Evolutionary conservation across 2,329 filamentous ascomycete species (phyloP).

Genomic region (Arthrobotrys pseudoclavata): DNA sequence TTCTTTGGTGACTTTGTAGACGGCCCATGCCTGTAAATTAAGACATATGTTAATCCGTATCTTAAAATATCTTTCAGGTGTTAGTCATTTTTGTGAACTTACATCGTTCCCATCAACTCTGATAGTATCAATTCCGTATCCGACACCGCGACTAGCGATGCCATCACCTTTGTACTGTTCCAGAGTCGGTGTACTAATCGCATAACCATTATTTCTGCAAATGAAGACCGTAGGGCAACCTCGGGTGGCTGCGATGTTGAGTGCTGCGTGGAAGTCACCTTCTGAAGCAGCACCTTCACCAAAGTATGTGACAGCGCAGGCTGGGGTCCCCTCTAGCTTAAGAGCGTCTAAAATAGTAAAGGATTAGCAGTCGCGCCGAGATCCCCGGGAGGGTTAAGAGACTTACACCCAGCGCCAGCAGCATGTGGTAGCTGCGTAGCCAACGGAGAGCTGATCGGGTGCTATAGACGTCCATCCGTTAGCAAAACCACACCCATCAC

Average conservation of each 20-base stretch:
- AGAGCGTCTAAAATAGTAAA: slow-evolving; percentile 74
- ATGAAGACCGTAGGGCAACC: slow-evolving; percentile 91
- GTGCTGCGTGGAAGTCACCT: slow-evolving; percentile 89
- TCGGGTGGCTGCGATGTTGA: slow-evolving; percentile 90
- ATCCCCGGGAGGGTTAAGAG: not conserved
- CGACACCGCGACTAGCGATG: slow-evolving; percentile 86
- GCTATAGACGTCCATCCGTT: slow-evolving; percentile 67
- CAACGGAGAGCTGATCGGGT: slow-evolving; percentile 86
- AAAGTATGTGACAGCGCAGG: slow-evolving; percentile 86
- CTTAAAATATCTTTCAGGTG: not conserved
- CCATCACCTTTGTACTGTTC: slow-evolving; percentile 94
- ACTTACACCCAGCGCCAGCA: slow-evolving; percentile 76
- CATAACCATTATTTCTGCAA: slow-evolving; percentile 92
- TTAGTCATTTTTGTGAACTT: slow-evolving; percentile 15
- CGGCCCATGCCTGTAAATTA: slow-evolving; percentile 77
- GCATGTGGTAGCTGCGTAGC: slow-evolving; percentile 93
- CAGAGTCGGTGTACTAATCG: slow-evolving; percentile 87
- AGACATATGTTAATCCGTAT: not conserved
- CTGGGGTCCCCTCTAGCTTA: slow-evolving; percentile 80
- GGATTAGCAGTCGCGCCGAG: slow-evolving; percentile 7
- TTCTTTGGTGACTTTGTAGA: slow-evolving; percentile 81
- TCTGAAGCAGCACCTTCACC: slow-evolving; percentile 91
- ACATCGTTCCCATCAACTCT: slow-evolving; percentile 90
- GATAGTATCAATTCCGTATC: slow-evolving; percentile 94
- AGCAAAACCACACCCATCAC: slow-evolving; percentile 15